Evolutionary conservation across 352 stramenopile genomes (phyloP), one percentile per base, ranked within the genome.

Genomic region (Globisporangium viniferum): DNA sequence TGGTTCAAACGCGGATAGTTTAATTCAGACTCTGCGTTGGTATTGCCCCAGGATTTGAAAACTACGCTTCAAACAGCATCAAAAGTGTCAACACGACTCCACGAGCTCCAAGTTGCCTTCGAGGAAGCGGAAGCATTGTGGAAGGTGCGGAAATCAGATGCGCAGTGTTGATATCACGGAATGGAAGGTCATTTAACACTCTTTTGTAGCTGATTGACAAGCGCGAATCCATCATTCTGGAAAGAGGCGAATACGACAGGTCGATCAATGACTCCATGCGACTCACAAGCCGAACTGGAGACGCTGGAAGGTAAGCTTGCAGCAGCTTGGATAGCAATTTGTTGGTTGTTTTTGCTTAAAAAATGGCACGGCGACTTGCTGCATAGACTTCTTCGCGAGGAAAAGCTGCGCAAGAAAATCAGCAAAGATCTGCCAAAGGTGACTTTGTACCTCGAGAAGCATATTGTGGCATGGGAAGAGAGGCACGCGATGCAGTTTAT

Each of bases 171-270:
- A 35, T 39, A 14, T 0, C 6, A 44, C 15, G 29, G 7, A 22
- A 22, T 15, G 27, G 6, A 14, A 24, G 18, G 3, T 15, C 36
- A 36, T 44, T 20, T 61, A 7, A 60, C 55, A 61, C 48, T 2
- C 4, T 29, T 61, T 36, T 51, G 20, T 29, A 85, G 78, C 75
- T 80, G 53, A 67, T 84, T 46, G 60, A 68, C 27, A 86, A 81
- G 62, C 78, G 78, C 29, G 78, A 86, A 67, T 67, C 73, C 24
- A 86, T 86, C 27, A 64, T 84, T 8, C 49, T 60, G 59, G 78
- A 79, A 58, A 69, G 78, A 2, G 39, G 59, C 33, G 68, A 82
- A 69, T 86, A 79, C 64, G 71, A 73, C 31, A 35, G 55, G n/a
- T 68, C 67, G 9, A 41, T 55, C 27, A 64, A 57, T 22, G 59